Base-by-base conservation (phyloP, 805 yeast genomes). In the Teunomyces cretensis region DNA sequence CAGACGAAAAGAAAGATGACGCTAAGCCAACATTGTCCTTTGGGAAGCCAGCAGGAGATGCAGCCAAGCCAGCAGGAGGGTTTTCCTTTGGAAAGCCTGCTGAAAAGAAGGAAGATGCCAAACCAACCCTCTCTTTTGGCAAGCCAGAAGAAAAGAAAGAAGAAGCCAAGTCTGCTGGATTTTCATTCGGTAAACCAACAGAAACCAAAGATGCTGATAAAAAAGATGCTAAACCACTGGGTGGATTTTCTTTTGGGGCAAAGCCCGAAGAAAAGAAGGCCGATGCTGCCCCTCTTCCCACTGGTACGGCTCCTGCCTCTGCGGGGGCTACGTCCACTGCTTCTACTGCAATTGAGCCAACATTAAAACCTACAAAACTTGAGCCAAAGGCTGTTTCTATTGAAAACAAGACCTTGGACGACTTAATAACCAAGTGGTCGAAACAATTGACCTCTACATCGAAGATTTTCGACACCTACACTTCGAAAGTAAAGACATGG, bases 391-490 rank as follows among this genome's bases (percentile, higher is more conserved):
- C 86, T 27, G 77, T 89, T 3, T 81, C 96, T 4, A 76, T 94
- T 30, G 90, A 88, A 56, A 94, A 94, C 67, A 89, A 89, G 63
- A 89, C 97, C 1, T 72, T 94, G 58, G 98, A 94, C 58, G 98
- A 94, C 61, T 76, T 94, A 53, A 86, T 94, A 35, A 80, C 90
- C 11, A 90, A 86, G 65, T 94, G 99, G 99, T 86, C 97, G 0
- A 81, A 82, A 45, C 96, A 94, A 53, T 67, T 94, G 47, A 74
- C 92, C 1, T 75, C 79, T 11, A 81, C 94, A 0, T 79, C 92
- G 2, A 75, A 77, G 19, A 83, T 87, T 30, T 94, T 91, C 67
- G 84, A 84, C 47, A 66, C 74, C 9, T 92, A 88, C 61, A 83
- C 96, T 7, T 70, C 74, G 17, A 85, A 84, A 48, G 82, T 92